Evolutionary conservation across 306 rosid species (phyloP).

Genomic region (Trifolium subterraneum): DNA sequence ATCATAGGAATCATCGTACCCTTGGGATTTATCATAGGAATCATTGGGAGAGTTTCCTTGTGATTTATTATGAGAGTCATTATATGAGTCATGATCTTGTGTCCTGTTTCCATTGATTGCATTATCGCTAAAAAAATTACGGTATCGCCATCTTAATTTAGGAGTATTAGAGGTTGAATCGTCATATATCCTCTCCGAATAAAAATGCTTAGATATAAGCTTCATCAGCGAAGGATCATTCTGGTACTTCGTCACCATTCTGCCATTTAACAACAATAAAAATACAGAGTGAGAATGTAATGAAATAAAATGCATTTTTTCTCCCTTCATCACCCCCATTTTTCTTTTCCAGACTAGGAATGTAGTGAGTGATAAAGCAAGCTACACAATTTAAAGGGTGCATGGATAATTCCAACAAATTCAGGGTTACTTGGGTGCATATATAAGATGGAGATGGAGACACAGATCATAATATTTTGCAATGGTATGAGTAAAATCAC

Average conservation of each 20-base stretch:
- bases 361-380: conserved; percentile 11
- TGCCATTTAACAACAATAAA: conserved; percentile 49
- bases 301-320: conserved; percentile 20
- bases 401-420: background rate
- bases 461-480: background rate
- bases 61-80: conserved; percentile 23
- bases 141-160: conserved; percentile 76
- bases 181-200: conserved; percentile 69
- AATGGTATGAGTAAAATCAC: background rate
- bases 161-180: conserved; percentile 70
- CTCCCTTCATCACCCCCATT: background rate
- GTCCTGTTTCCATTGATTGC: conserved; percentile 48
- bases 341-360: conserved; percentile 19
- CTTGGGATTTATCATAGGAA: conserved; percentile 44
- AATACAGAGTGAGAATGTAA: conserved; percentile 2
- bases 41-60: conserved; percentile 41
- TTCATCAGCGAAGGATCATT: conserved; percentile 56
- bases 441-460: background rate
- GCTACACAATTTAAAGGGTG: background rate
- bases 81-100: conserved; percentile 45
- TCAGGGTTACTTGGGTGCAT: background rate
- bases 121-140: conserved; percentile 68
- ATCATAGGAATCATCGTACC: conserved; percentile 44
- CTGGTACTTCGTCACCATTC: conserved; percentile 63
- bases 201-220: conserved; percentile 71